Conservation (phyloP, 2,329 filamentous ascomycete genomes). For the Penicillium sp. region DNA sequence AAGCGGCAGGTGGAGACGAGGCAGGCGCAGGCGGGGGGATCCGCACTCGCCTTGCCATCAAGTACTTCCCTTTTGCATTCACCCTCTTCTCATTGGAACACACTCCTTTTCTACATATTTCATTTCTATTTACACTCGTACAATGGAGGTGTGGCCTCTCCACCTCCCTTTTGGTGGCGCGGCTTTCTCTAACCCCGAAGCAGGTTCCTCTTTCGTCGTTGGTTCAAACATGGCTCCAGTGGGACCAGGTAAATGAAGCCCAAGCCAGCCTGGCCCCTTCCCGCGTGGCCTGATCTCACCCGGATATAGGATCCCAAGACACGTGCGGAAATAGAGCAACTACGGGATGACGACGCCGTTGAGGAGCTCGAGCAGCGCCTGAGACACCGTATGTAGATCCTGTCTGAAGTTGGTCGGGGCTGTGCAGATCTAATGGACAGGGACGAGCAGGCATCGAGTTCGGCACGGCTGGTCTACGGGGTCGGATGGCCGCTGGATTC, state of each 20-base stretch:
- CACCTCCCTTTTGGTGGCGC: not conserved
- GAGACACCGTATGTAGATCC: conserved; percentile 45
- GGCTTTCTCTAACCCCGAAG: conserved; percentile 6
- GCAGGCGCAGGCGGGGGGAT: not conserved
- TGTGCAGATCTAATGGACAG: conserved; percentile 13
- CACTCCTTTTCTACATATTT: not conserved
- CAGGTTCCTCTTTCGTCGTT: conserved; percentile 45
- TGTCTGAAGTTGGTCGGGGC: not conserved
- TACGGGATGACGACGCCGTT: conserved; percentile 52
- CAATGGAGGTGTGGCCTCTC: conserved; percentile 29
- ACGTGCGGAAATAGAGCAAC: conserved; percentile 57
- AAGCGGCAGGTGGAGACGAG: not conserved
- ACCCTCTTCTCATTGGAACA: not conserved
- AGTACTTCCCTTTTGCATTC: conserved; percentile 7
- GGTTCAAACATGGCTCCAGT: conserved; percentile 61
- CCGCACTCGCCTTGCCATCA: not conserved
- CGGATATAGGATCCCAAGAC: conserved; percentile 53
- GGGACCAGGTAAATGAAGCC: conserved; percentile 51
- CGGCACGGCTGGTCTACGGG: conserved; percentile 65
- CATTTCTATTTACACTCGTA: conserved; percentile 13
- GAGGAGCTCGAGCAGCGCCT: conserved; percentile 59
- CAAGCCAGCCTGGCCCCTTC: not conserved
- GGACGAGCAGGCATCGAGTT: conserved; percentile 58
- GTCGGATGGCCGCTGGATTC: conserved; percentile 69
- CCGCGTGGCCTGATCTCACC: conserved; percentile 22